Evolutionary conservation across 2,329 filamentous ascomycete species (phyloP).

Genomic region (Hortaea werneckii): DNA sequence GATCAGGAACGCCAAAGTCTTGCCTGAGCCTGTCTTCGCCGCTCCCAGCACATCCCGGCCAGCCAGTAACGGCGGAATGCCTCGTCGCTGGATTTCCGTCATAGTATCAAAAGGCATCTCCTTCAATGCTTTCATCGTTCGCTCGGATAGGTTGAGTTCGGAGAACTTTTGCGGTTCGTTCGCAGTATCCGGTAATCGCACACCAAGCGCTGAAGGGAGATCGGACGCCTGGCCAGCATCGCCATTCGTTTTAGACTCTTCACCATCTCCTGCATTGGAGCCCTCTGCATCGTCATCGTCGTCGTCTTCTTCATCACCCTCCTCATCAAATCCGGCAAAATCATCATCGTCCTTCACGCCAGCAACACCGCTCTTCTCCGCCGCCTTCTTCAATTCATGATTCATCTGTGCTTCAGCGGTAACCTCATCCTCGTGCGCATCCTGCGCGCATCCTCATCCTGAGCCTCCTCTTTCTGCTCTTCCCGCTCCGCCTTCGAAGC

Average conservation of each 20-base stretch:
- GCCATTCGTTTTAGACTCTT: conserved; percentile 4
- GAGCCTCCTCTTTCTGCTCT: conserved; percentile 8
- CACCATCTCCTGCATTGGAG: conserved; percentile 25
- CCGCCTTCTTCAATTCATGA: conserved; percentile 18
- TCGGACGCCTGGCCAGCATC: conserved; percentile 34
- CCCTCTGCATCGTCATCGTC: conserved; percentile 25
- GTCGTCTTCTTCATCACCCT: conserved; percentile 24
- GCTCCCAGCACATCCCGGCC: conserved; percentile 89
- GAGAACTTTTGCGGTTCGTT: conserved; percentile 60
- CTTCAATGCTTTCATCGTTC: conserved; percentile 76
- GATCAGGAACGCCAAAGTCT: conserved; percentile 89
- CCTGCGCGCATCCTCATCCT: conserved; percentile 1
- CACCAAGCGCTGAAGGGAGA: conserved; percentile 45
- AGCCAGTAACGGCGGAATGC: conserved; percentile 78
- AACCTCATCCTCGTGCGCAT: conserved; percentile 10
- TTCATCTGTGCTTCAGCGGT: conserved; percentile 20
- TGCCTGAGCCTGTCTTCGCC: conserved; percentile 91
- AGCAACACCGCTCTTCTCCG: conserved; percentile 8
- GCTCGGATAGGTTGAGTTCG: conserved; percentile 76
- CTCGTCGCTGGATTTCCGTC: conserved; percentile 86
- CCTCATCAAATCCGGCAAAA: conserved; percentile 27
- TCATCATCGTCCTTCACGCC: conserved; percentile 18
- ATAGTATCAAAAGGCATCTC: conserved; percentile 92
- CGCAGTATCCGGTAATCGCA: conserved; percentile 49
- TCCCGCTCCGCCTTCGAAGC: conserved; percentile 7